phyloP scores from a whole-genome alignment of 208 protist genomes.

The Leishmania tarentolae region DNA sequence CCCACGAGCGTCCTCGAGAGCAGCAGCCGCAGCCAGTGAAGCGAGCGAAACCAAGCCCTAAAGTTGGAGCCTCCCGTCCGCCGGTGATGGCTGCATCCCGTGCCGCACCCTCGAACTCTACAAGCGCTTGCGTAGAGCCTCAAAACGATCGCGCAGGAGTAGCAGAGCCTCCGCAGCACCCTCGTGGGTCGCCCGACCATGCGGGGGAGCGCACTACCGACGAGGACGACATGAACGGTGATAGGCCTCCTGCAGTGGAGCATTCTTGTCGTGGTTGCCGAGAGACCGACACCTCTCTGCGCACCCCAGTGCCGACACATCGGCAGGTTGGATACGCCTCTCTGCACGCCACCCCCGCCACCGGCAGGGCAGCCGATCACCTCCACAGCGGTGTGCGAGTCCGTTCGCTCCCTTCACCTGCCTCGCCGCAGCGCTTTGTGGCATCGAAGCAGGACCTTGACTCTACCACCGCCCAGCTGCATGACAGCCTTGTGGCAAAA shows the following conservation, averaged over 20 bases:
- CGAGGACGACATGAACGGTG: background rate
- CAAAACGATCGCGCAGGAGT: background rate
- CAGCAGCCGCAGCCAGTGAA: background rate
- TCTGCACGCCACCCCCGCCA: conserved; percentile 20
- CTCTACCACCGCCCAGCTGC: conserved; percentile 43
- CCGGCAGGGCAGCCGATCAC: background rate
- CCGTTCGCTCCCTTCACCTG: background rate
- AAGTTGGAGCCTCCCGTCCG: background rate
- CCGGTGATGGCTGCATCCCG: background rate
- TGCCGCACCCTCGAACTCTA: background rate
- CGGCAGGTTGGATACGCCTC: conserved; percentile 14
- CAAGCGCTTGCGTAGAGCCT: background rate
- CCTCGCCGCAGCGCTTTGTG: conserved; percentile 13
- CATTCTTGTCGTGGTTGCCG: background rate
- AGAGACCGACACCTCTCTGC: background rate
- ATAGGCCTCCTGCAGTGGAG: background rate
- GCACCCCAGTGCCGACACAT: background rate
- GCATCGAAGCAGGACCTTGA: conserved; percentile 17
- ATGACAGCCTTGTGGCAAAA: conserved; percentile 55
- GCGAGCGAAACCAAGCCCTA: background rate
- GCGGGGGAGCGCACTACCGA: background rate
- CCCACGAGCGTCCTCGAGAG: background rate
- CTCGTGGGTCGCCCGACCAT: background rate
- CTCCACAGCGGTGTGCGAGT: background rate
- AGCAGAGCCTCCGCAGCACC: background rate